These are phyloP conservation scores for Nepenthes alata DNA, from an alignment of 179 eudicot species.

Conservation along the genomic window DNA sequence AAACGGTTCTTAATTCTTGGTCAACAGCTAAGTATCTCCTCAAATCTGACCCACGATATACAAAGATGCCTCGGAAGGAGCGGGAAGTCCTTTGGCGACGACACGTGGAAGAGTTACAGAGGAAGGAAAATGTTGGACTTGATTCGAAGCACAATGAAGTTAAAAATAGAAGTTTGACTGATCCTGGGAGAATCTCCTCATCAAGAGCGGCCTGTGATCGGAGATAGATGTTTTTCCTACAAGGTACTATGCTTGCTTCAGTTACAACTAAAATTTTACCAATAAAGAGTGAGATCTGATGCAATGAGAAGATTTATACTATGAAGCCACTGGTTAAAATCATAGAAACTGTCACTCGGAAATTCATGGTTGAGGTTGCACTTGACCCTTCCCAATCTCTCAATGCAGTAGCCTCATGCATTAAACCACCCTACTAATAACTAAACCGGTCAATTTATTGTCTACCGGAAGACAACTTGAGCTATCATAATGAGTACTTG, in stretches of 20 bases:
- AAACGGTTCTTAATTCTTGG: constrained; percentile 76
- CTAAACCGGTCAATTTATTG: no score
- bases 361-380: no score
- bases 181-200: constrained; percentile 22
- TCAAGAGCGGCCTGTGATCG: constrained; percentile 33
- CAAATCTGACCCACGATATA: constrained; percentile 59
- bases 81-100: constrained; percentile 83
- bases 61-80: constrained; percentile 71
- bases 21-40: constrained; percentile 75
- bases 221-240: constrained; percentile 14
- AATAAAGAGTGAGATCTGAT: no score
- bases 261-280: not conserved
- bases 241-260: not conserved
- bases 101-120: constrained; percentile 65
- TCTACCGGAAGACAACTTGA: no score
- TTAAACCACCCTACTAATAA: no score
- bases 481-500: no score
- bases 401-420: no score
- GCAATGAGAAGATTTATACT: no score
- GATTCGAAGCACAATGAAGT: constrained; percentile 39
- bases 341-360: no score
- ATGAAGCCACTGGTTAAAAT: no score
- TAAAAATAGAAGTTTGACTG: constrained; percentile 27
- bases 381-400: no score
- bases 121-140: constrained; percentile 36